These are phyloP conservation scores for Stemphylium beticola DNA, from an alignment of 2,329 filamentous ascomycete genomes.

Conservation along the genomic window DNA sequence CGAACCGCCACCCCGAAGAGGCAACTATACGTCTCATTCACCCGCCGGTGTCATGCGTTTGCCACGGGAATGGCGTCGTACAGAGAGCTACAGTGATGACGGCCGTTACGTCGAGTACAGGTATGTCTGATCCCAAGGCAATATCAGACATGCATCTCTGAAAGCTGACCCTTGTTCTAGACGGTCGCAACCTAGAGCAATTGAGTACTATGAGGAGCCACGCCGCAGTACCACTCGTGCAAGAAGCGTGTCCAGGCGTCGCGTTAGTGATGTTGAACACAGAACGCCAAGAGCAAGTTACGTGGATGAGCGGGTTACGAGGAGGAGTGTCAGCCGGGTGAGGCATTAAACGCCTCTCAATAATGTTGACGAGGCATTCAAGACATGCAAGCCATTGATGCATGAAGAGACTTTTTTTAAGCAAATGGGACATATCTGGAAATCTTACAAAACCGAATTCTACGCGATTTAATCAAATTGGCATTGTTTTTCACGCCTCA, in stretches of 20 bases:
- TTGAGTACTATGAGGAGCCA: constrained; percentile 40
- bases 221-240: constrained; percentile 31
- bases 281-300: constrained; percentile 33
- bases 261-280: constrained; percentile 35
- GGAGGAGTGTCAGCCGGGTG: constrained; percentile 40
- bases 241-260: constrained; percentile 35
- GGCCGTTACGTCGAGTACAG: constrained; percentile 30
- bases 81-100: constrained; percentile 26
- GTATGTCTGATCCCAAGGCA: not conserved
- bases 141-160: too few relatives aligned
- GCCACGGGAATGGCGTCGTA: constrained; percentile 40
- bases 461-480: too few relatives aligned
- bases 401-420: too few relatives aligned
- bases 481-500: too few relatives aligned
- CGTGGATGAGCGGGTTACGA: constrained; percentile 34
- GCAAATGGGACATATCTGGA: too few relatives aligned
- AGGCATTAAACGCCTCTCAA: constrained; percentile 13
- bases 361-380: not conserved
- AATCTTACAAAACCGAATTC: too few relatives aligned
- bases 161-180: constrained; percentile 10
- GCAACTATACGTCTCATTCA: constrained; percentile 42
- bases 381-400: not conserved
- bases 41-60: constrained; percentile 43
- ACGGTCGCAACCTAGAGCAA: constrained; percentile 27
- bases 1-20: constrained; percentile 40